phyloP scores from a whole-genome alignment of 352 stramenopile genomes.

The Pythium grandisporangium region DNA sequence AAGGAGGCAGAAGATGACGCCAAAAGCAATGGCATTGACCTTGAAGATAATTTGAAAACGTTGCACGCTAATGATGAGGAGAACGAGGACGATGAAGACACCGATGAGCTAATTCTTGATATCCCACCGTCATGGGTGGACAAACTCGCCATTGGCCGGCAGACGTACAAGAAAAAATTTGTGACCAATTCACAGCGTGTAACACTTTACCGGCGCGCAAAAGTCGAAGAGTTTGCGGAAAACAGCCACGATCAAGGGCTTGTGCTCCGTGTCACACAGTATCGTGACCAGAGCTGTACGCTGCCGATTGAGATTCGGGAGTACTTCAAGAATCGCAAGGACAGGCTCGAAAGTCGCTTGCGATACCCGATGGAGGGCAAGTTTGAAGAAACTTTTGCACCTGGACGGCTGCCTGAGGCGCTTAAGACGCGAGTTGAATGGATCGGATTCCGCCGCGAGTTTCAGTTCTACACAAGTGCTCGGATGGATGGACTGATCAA shows the following conservation, averaged over 20 bases:
- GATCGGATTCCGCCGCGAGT: conserved; percentile 76
- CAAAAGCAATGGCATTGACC: conserved; percentile 41
- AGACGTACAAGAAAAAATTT: conserved; percentile 79
- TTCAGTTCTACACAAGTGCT: conserved; percentile 89
- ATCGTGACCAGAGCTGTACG: conserved; percentile 64
- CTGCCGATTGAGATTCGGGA: conserved; percentile 86
- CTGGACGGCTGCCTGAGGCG: conserved; percentile 58
- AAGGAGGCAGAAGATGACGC: conserved; percentile 32
- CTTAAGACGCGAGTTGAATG: conserved; percentile 80
- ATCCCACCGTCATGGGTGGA: conserved; percentile 80
- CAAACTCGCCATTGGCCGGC: conserved; percentile 63
- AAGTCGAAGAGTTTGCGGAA: conserved; percentile 92
- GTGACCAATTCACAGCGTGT: conserved; percentile 78
- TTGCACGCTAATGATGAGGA: conserved; percentile 30
- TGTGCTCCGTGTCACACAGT: conserved; percentile 77
- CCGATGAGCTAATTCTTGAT: conserved; percentile 71
- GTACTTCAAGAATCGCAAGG: conserved; percentile 88
- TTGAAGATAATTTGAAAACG: conserved; percentile 51
- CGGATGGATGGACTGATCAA: conserved; percentile 83
- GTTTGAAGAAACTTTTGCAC: conserved; percentile 78
- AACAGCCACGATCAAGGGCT: conserved; percentile 85
- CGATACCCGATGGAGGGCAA: conserved; percentile 80
- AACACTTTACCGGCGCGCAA: conserved; percentile 85
- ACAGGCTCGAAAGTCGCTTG: conserved; percentile 74
- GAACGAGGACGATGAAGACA: conserved; percentile 41